Base-by-base conservation (phyloP, 2,329 filamentous ascomycete species). In the Neophaeococcomyces aloes region DNA sequence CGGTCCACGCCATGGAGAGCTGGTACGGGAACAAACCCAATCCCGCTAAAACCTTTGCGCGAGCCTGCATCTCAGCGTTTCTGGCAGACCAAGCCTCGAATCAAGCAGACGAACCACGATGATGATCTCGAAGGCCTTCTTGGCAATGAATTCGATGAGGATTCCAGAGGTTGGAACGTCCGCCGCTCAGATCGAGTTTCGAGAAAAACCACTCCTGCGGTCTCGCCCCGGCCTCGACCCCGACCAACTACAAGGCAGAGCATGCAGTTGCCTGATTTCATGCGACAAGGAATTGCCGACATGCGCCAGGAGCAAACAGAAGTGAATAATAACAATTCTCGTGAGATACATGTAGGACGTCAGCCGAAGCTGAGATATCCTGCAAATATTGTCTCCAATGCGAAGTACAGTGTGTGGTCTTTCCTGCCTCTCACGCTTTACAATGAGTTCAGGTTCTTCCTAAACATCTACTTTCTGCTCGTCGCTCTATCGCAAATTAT, bases 401-500 rank as follows among this genome's bases (percentile, higher is more conserved):
- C 91, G 44, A 98, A 96, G 71, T 98, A 98, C 63, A 96, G 89
- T 23, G 79, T 88, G 1, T 82, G 88, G 69, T 94, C 84, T 41
- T 98, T 98, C 64, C 74, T 98, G 11, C 93, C 93, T 2, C 74
- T 89, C 41, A 98, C 91, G 0, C 71, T 98, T 17, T 98, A 95
- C 66, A 96, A 96, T 66, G 91, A 98, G 61, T 98, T 98, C 62
- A 95, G 89, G 47, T 98, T 96, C 70, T 98, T 98, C 67, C 94
- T 98, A 73, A 98, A 98, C 73, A 86, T 96, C 71, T 98, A 98
- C 62, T 98, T 98, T 62, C 71, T 98, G 44, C 78, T 96, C 19
- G 91, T 98, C 38, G 93, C 91, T 5, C 66, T 96, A 38, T 96
- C 89, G 29, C 91, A 98, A 65, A 81, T 86, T 33, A 88, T 98